Evolutionary conservation across 1,284 basidiomycete species (phyloP), one percentile per base, ranked within the genome.

Genomic region (Puccinia brachypodii): DNA sequence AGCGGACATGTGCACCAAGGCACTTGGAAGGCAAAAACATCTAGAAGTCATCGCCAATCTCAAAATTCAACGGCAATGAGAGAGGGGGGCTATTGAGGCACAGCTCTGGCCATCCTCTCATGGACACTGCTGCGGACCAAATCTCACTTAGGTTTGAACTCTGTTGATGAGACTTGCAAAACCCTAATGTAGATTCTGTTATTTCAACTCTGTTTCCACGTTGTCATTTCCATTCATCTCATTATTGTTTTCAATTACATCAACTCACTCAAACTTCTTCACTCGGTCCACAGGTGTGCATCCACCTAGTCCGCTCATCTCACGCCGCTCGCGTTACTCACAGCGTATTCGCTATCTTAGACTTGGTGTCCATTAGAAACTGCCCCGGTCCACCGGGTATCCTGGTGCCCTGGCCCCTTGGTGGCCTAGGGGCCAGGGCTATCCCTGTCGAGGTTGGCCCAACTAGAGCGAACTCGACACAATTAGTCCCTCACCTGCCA

Each of bases 11-110:
- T 62, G 60, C 60, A 62, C 60, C 33, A 62, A 62, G 28, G 14
- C 60, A 62, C 60, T 62, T 31, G 60, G 60, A 62, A 28, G 33
- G 9, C 60, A 62, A n/a, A 66, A 66, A 38, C 62, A 66, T n/a
- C 62, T 6, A 7, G 3, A 66, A 66, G 19, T 66, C n/a, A 22
- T 66, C 33, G 6, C 31, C 16, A 40, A 38, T n/a, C 62, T 66
- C 38, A 36, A 66, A 36, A 66, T 66, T 2, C 31, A 38, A 8
- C 33, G 62, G 62, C 62, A 66, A 66, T 66, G 62, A 66, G 38
- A 11, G 22, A 50, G 47, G 47, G 47, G 47, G 47, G 47, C 11
- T 66, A 66, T 66, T 66, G 62, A 66, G 56, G 6, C 22, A 25
- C 56, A 25, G 14, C 56, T 28, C 19, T 2, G 14, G 56, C 6